A percentile compares a stretch with the other conserved stretches of the same genome.
phyloP scores from a whole-genome alignment of 441 rosid species.

The Rhodomyrtus psidioides region DNA sequence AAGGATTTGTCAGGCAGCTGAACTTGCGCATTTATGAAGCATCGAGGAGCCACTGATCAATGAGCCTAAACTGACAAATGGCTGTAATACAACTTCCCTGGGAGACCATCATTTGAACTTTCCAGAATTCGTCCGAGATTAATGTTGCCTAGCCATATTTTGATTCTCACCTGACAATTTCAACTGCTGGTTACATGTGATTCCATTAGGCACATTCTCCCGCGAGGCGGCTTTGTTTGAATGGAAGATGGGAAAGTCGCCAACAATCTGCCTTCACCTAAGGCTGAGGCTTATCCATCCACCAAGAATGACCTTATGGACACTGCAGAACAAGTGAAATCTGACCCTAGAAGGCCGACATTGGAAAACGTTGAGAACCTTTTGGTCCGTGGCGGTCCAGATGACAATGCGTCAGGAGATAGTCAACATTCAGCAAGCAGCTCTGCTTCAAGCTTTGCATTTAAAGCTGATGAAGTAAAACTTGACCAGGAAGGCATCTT shows the following conservation, averaged over 20 bases:
- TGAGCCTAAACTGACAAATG: neutral
- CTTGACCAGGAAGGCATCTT: neutral
- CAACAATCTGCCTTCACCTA: slow-evolving; percentile 25
- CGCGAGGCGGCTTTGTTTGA: neutral
- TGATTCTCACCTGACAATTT: neutral
- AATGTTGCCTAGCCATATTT: neutral
- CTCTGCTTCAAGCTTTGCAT: neutral
- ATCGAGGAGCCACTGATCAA: neutral
- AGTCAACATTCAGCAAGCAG: neutral
- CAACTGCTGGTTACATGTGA: neutral
- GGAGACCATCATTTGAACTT: neutral
- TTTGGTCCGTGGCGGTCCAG: neutral
- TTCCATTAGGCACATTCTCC: neutral
- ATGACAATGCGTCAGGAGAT: neutral
- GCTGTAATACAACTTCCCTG: neutral
- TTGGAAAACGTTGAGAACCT: slow-evolving; percentile 18
- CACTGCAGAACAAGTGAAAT: slow-evolving; percentile 8
- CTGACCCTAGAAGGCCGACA: slow-evolving; percentile 7
- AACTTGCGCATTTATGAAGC: neutral
- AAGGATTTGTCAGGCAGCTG: neutral
- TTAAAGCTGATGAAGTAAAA: neutral
- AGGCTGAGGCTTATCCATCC: slow-evolving; percentile 13
- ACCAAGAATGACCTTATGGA: slow-evolving; percentile 3
- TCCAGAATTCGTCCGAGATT: neutral
- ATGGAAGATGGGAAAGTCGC: slow-evolving; percentile 50